These are phyloP conservation scores for Cyclostephanos invisitatus DNA, from an alignment of 108 stramenopile species.

Conservation along the genomic window DNA sequence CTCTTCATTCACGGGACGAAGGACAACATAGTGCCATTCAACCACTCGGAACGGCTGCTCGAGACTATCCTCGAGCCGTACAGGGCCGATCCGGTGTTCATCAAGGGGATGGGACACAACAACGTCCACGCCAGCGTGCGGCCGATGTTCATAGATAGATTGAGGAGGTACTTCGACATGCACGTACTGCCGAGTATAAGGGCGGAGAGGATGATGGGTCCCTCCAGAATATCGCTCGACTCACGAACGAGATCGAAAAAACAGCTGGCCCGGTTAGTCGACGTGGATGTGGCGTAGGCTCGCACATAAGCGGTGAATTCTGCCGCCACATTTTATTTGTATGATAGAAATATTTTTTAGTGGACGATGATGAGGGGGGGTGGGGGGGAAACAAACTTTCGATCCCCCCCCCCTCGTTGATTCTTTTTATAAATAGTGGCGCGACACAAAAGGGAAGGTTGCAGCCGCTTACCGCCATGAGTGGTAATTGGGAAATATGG, in stretches of 20 bases:
- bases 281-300: background rate
- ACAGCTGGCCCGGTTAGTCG: conserved; percentile 5
- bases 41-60: conserved; percentile 84
- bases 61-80: conserved; percentile 60
- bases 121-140: conserved; percentile 84
- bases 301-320: no score
- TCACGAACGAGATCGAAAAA: conserved; percentile 2
- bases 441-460: background rate
- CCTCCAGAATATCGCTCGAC: background rate
- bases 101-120: conserved; percentile 92
- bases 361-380: background rate
- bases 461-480: background rate
- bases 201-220: conserved; percentile 4
- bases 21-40: conserved; percentile 94
- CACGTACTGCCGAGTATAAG: conserved; percentile 64
- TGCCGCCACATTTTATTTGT: background rate
- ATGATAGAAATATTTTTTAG: background rate
- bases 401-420: background rate
- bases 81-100: conserved; percentile 75
- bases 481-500: background rate
- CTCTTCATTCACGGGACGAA: conserved; percentile 93
- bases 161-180: conserved; percentile 75
- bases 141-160: conserved; percentile 76
- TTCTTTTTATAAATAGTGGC: background rate
- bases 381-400: background rate